A percentile compares a stretch with the other conserved stretches of the same genome.
These are phyloP conservation scores for Auriscalpium vulgare DNA, from an alignment of 768 basidiomycete species.

Conservation along the genomic window DNA sequence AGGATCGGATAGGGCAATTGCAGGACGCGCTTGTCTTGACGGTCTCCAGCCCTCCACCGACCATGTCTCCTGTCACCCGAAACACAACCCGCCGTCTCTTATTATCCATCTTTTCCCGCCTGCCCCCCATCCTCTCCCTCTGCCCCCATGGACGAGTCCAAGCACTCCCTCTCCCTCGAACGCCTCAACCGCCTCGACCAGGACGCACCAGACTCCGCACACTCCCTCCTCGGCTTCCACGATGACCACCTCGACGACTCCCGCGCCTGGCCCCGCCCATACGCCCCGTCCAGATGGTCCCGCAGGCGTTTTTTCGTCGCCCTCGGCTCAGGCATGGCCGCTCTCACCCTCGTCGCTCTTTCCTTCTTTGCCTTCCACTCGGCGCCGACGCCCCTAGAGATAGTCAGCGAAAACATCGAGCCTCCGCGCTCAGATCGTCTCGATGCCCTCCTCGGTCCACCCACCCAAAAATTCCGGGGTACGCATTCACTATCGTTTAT, in stretches of 20 bases:
- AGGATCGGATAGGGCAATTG: neutral
- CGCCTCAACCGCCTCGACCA: neutral
- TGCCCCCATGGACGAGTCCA: neutral
- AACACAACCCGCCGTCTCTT: neutral
- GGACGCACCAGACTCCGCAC: neutral
- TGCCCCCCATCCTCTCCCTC: neutral
- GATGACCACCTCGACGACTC: neutral
- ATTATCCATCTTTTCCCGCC: neutral
- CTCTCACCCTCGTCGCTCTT: neutral
- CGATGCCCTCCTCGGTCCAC: slow-evolving; percentile 32
- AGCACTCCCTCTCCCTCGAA: neutral
- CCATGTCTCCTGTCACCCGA: neutral
- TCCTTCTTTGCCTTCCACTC: neutral
- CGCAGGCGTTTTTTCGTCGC: neutral
- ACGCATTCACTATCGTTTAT: neutral
- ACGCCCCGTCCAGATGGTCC: neutral
- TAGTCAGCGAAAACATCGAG: neutral
- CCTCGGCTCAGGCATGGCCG: neutral
- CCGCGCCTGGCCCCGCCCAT: neutral
- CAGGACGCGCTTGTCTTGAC: neutral
- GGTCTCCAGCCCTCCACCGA: neutral
- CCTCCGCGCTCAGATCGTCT: neutral
- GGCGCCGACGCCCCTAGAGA: neutral
- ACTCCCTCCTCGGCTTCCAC: neutral
- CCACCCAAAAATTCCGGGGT: slow-evolving; percentile 55